Base-by-base conservation (phyloP, 169 alveolate genomes). In the Cryptosporidium felis region DNA sequence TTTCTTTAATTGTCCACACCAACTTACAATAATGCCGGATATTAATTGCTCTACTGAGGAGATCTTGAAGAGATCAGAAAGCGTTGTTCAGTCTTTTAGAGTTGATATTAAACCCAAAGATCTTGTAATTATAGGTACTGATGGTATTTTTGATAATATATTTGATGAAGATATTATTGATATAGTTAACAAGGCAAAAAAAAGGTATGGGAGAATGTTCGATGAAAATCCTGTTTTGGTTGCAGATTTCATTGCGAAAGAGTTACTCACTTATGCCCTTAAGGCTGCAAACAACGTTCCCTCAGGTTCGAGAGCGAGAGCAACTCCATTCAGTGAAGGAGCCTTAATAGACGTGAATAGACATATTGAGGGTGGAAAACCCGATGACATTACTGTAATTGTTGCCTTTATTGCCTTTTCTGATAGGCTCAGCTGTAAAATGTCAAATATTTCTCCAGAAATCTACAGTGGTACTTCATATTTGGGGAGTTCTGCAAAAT, bases 111-210 rank as follows among this genome's bases (percentile, higher is more conserved):
- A 62, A 47, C 93, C 89, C 5, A 95, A 95, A 5, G 96, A 93
- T 65, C 40, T 93, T 16, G 59, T 93, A 14, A 85, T 93, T 1
- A 81, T 90, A 5, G 96, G 94, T 9, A 89, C 93, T n/a, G 96
- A 93, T 65, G 96, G 96, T 9, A 80, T 93, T 1, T 93, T 91
- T 60, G 96, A 93, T 49, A 93, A 93, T 65, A 61, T 93, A 14
- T 92, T 92, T 47, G 91, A 91, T 41, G 94, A 91, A 14, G 96
- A 93, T 56, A 91, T 93, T 8, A 62, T 92, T 26, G 91, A 81
- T 10, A 80, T 91, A 42, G 89, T 90, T 12, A 92, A 92, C 65
- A 40, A 67, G 14, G 79, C 82, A 34, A 34, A 23, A 53, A 61
- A 34, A 8, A 51, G 51, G 89, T 51, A 41, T n/a, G 45, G 51